These are phyloP conservation scores for Corylus heterophylla DNA, from an alignment of 306 rosid genomes.

Conservation along the genomic window DNA sequence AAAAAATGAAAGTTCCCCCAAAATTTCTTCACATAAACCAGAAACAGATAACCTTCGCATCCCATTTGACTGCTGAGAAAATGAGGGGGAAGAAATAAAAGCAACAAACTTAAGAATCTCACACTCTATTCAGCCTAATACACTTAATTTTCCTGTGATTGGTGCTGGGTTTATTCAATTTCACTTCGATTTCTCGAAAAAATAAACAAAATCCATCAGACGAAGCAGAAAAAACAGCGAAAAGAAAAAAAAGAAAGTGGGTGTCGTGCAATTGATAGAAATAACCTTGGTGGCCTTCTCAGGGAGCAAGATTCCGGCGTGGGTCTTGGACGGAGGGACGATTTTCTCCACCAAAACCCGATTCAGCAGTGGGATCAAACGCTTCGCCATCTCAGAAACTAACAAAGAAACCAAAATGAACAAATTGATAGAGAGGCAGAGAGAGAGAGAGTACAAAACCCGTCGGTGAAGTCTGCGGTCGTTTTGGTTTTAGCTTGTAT, in stretches of 20 bases:
- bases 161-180: background rate
- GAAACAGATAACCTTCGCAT: background rate
- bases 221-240: slow-evolving; percentile 16
- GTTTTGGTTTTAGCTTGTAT: background rate
- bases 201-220: background rate
- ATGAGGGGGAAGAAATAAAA: background rate
- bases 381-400: slow-evolving; percentile 55
- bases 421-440: background rate
- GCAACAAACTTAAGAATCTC: background rate
- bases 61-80: background rate
- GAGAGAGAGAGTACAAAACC: background rate
- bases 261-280: slow-evolving; percentile 3
- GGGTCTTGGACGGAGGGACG: slow-evolving; percentile 66
- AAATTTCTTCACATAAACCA: background rate
- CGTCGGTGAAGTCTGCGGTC: background rate
- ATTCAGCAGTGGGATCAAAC: slow-evolving; percentile 69
- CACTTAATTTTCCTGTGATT: background rate
- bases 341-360: slow-evolving; percentile 76
- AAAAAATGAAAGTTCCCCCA: background rate
- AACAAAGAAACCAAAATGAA: background rate
- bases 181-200: background rate
- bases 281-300: slow-evolving; percentile 64
- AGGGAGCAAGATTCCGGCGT: slow-evolving; percentile 55
- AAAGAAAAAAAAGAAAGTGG: slow-evolving; percentile 12
- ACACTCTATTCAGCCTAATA: background rate